Evolutionary conservation across 1,139 yeast species (phyloP).

Genomic region (Saccharomycopsis crataegensis): DNA sequence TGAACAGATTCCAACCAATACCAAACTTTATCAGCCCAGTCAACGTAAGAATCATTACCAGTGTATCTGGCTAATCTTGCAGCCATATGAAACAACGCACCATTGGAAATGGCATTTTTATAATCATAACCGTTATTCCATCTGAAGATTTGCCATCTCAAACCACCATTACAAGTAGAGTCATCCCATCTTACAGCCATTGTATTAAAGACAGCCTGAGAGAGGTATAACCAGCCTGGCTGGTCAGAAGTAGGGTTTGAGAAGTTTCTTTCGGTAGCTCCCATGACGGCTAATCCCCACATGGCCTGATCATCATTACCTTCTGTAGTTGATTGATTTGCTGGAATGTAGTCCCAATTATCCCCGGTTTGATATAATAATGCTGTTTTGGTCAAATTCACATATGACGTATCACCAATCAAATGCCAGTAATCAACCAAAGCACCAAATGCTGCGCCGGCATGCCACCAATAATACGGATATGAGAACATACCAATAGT

Average conservation of each 20-base stretch:
- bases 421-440: slow-evolving; percentile 70
- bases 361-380: slow-evolving; percentile 72
- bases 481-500: slow-evolving; percentile 74
- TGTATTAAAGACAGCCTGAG: slow-evolving; percentile 81
- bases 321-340: slow-evolving; percentile 89
- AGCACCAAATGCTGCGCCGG: slow-evolving; percentile 94
- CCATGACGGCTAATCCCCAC: slow-evolving; percentile 92
- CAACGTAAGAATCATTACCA: slow-evolving; percentile 61
- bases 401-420: slow-evolving; percentile 66
- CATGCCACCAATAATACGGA: slow-evolving; percentile 99
- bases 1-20: slow-evolving; percentile 71
- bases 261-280: slow-evolving; percentile 84
- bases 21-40: slow-evolving; percentile 73
- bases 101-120: slow-evolving; percentile 85
- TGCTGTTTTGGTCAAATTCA: slow-evolving; percentile 51
- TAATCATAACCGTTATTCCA: slow-evolving; percentile 94
- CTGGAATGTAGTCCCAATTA: slow-evolving; percentile 70
- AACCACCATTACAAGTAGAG: slow-evolving; percentile 71
- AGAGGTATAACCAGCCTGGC: slow-evolving; percentile 67
- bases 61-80: slow-evolving; percentile 85
- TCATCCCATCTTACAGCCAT: slow-evolving; percentile 87
- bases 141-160: slow-evolving; percentile 93
- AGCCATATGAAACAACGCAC: slow-evolving; percentile 81
- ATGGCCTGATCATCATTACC: slow-evolving; percentile 98
- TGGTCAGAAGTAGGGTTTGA: slow-evolving; percentile 55